phyloP scores from a whole-genome alignment of 352 stramenopile species.

The Phytophthora podocarpi region DNA sequence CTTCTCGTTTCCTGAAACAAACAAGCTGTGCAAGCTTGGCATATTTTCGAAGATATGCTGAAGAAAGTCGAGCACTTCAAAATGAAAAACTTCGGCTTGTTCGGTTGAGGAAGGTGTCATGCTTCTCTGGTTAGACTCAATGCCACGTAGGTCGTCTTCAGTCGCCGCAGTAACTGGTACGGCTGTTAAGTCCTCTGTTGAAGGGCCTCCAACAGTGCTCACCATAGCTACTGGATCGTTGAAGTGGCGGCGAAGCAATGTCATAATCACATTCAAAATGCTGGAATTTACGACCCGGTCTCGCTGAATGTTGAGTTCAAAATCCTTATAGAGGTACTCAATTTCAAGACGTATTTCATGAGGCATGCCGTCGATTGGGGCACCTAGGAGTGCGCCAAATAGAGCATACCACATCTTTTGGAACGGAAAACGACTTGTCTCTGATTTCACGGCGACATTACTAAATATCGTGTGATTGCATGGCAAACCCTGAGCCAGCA shows the following conservation, averaged over 20 bases:
- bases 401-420: slow-evolving; percentile 75
- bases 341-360: slow-evolving; percentile 68
- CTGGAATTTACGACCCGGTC: slow-evolving; percentile 58
- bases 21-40: slow-evolving; percentile 42
- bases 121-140: not conserved
- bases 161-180: no score
- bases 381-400: slow-evolving; percentile 66
- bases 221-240: slow-evolving; percentile 49
- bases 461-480: slow-evolving; percentile 42
- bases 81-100: slow-evolving; percentile 32
- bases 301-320: slow-evolving; percentile 64
- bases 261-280: slow-evolving; percentile 60
- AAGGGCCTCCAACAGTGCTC: slow-evolving; percentile 3
- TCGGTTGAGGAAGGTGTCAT: not conserved
- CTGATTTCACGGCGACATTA: slow-evolving; percentile 2
- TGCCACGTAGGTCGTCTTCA: no score
- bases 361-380: slow-evolving; percentile 63
- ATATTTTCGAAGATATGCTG: slow-evolving; percentile 54
- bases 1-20: slow-evolving; percentile 45
- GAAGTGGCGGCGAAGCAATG: slow-evolving; percentile 60
- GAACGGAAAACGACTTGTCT: slow-evolving; percentile 48
- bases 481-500: slow-evolving; percentile 65
- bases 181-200: slow-evolving; percentile 1
- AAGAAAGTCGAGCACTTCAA: slow-evolving; percentile 67
- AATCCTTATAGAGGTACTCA: slow-evolving; percentile 71